phyloP scores from a whole-genome alignment of 176 grass and related monocot genomes.

The Carex myosuroides region DNA sequence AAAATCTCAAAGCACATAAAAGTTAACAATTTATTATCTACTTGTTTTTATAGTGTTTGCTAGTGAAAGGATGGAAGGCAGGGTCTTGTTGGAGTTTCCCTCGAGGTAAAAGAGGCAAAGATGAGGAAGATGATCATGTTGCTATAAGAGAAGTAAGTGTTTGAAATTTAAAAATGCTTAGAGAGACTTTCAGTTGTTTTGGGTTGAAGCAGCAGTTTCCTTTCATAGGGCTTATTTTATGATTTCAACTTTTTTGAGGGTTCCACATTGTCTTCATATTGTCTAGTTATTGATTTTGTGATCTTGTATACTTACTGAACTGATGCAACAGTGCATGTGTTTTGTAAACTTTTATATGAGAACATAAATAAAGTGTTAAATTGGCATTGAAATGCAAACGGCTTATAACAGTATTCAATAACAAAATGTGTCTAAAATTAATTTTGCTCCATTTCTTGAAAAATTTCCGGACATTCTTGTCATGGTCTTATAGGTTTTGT shows the following conservation, averaged over 20 bases:
- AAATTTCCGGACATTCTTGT: background rate
- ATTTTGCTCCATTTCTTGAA: background rate
- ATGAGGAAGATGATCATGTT: slow-evolving; percentile 90
- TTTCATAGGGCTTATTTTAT: background rate
- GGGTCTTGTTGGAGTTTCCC: slow-evolving; percentile 96
- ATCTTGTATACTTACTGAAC: background rate
- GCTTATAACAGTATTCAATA: background rate
- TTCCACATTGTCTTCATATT: background rate
- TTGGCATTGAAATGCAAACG: background rate
- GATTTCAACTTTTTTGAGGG: background rate
- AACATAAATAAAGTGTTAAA: background rate
- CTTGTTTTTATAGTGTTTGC: slow-evolving; percentile 58
- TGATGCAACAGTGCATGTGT: background rate
- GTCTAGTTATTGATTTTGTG: background rate
- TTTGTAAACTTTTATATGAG: background rate
- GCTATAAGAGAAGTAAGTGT: slow-evolving; percentile 81
- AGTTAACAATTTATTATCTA: background rate
- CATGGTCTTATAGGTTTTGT: background rate
- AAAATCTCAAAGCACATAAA: background rate
- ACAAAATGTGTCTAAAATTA: background rate
- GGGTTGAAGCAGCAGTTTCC: background rate
- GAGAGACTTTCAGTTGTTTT: background rate
- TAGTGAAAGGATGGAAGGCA: slow-evolving; percentile 96
- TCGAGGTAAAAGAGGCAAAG: slow-evolving; percentile 94
- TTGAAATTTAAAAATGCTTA: background rate